These are phyloP conservation scores for Ajuga reptans DNA, from an alignment of 305 asterid species.

Conservation along the genomic window DNA sequence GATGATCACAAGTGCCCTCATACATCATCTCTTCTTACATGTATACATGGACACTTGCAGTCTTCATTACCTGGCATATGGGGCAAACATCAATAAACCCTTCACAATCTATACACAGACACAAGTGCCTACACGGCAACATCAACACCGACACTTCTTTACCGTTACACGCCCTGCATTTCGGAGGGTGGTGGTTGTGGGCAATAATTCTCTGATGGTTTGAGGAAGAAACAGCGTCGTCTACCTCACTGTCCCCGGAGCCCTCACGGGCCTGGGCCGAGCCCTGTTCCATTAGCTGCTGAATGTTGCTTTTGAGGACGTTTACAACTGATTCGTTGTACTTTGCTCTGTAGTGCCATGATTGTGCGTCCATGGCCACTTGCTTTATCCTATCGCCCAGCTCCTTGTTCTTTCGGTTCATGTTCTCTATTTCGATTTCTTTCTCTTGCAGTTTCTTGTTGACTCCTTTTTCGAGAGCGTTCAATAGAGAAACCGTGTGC, in stretches of 20 bases:
- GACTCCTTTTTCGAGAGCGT: slow-evolving; percentile 41
- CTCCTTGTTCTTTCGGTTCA: slow-evolving; percentile 59
- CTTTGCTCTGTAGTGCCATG: slow-evolving; percentile 68
- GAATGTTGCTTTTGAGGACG: slow-evolving; percentile 50
- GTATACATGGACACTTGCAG: slow-evolving; percentile 56
- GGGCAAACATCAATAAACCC: slow-evolving; percentile 51
- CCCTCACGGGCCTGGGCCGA: slow-evolving; percentile 46
- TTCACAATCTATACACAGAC: slow-evolving; percentile 55
- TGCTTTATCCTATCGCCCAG: slow-evolving; percentile 54
- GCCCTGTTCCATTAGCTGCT: slow-evolving; percentile 54
- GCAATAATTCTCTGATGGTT: slow-evolving; percentile 21
- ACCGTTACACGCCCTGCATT: slow-evolving; percentile 44
- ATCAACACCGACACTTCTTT: slow-evolving; percentile 40
- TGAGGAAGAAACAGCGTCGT: slow-evolving; percentile 51
- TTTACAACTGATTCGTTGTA: slow-evolving; percentile 58
- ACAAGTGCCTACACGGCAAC: slow-evolving; percentile 66
- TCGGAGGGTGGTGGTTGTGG: slow-evolving; percentile 8
- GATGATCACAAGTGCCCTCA: slow-evolving; percentile 35
- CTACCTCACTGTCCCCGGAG: slow-evolving; percentile 58
- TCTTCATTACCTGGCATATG: slow-evolving; percentile 60
- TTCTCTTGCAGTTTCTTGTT: slow-evolving; percentile 45
- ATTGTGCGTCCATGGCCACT: slow-evolving; percentile 56
- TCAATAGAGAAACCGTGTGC: slow-evolving; percentile 45
- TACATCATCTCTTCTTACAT: slow-evolving; percentile 30
- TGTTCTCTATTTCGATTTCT: slow-evolving; percentile 44